phyloP scores from a whole-genome alignment of 1,139 yeast species.

The Waltiozyma solani region DNA sequence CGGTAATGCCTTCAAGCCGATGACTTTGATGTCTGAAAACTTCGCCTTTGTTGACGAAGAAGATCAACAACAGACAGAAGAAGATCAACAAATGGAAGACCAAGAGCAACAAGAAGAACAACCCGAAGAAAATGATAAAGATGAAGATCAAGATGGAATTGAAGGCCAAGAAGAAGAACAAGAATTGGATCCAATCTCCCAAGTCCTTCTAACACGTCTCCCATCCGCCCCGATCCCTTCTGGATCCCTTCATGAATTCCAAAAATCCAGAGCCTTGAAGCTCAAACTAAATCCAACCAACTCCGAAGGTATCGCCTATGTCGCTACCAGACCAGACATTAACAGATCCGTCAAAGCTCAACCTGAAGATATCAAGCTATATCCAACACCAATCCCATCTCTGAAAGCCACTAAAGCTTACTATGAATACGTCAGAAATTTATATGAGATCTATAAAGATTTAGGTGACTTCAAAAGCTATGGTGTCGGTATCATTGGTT shows the following conservation, averaged over 20 bases:
- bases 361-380: constrained; percentile 25
- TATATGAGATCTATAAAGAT: constrained; percentile 27
- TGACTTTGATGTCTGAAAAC: not conserved
- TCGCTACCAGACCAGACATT: constrained; percentile 23
- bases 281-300: constrained; percentile 32
- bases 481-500: constrained; percentile 27
- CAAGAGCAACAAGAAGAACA: not conserved
- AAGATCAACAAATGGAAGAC: not conserved
- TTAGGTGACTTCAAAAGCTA: constrained; percentile 28
- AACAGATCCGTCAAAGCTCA: constrained; percentile 15
- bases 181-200: constrained; percentile 28
- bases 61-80: not conserved
- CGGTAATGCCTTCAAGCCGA: not conserved
- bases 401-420: constrained; percentile 27
- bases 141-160: constrained; percentile 8
- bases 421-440: constrained; percentile 26
- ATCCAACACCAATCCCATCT: constrained; percentile 28
- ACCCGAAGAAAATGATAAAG: constrained; percentile 4
- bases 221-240: constrained; percentile 26
- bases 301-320: constrained; percentile 30
- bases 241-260: constrained; percentile 7
- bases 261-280: constrained; percentile 27
- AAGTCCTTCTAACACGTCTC: constrained; percentile 26
- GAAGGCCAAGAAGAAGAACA: constrained; percentile 15
- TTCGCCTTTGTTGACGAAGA: not conserved